Conservation (phyloP, 2,329 filamentous ascomycete species). For the Dothideomycetidae sp. region DNA sequence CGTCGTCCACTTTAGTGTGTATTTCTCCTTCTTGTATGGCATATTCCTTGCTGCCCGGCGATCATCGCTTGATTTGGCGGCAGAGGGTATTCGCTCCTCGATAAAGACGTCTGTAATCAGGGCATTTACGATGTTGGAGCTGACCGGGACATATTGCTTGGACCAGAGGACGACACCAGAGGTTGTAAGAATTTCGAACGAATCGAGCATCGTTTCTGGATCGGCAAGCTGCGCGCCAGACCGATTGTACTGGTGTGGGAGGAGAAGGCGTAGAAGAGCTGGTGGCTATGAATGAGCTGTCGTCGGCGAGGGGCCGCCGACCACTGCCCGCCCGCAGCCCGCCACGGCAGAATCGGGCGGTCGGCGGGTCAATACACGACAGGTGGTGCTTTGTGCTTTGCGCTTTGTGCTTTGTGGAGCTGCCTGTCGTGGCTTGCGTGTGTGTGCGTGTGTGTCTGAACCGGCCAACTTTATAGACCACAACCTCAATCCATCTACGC, state of each 20-base stretch:
- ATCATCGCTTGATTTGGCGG: conserved; percentile 44
- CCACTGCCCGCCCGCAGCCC: too few species aligned
- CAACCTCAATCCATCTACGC: too few species aligned
- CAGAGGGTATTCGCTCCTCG: conserved; percentile 63
- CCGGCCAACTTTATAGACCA: too few species aligned
- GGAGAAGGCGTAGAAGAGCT: background rate
- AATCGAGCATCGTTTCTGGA: conserved; percentile 76
- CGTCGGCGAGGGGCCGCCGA: background rate
- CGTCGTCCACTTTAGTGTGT: conserved; percentile 86
- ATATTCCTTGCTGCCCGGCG: conserved; percentile 50
- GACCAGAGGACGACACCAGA: conserved; percentile 97
- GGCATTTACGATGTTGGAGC: conserved; percentile 73
- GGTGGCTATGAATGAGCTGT: background rate
- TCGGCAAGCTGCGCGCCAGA: too few species aligned
- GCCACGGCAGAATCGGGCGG: too few species aligned
- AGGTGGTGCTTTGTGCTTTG: too few species aligned
- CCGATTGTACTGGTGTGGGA: background rate
- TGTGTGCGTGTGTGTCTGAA: too few species aligned
- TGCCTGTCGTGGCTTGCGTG: too few species aligned
- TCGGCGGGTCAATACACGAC: too few species aligned
- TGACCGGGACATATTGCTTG: conserved; percentile 66
- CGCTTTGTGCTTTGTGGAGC: too few species aligned
- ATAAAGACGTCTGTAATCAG: conserved; percentile 96
- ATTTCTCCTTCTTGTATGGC: conserved; percentile 78
- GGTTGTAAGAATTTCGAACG: conserved; percentile 91